Percentiles rank a stretch among this genome's conserved stretches.
phyloP scores from a whole-genome alignment of 2,329 filamentous ascomycete genomes.

The Herpotrichia juniperi region DNA sequence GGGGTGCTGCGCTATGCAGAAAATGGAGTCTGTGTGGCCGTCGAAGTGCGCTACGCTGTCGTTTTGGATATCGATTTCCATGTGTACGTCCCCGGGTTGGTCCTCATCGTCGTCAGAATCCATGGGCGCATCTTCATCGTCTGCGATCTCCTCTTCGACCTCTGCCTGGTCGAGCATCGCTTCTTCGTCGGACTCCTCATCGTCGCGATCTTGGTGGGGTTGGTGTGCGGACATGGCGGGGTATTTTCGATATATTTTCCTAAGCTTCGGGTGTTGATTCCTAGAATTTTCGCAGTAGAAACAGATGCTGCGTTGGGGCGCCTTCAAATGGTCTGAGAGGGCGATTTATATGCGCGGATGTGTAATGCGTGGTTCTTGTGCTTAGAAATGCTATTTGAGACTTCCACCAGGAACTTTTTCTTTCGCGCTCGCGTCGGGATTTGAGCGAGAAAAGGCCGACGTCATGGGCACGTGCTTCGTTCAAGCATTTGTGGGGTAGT shows the following conservation, averaged over 20 bases:
- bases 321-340: background rate
- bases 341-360: constrained; percentile 16
- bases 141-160: constrained; percentile 73
- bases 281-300: background rate
- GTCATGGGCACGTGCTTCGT: constrained; percentile 30
- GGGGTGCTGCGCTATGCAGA: constrained; percentile 93
- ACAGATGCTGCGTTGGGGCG: background rate
- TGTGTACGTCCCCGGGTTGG: constrained; percentile 58
- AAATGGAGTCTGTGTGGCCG: constrained; percentile 86
- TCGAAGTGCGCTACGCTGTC: constrained; percentile 95
- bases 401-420: constrained; percentile 39
- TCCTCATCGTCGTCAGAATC: constrained; percentile 72
- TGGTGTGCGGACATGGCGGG: constrained; percentile 6
- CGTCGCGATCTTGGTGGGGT: constrained; percentile 36
- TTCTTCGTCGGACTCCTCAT: constrained; percentile 63
- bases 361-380: constrained; percentile 25
- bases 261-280: background rate
- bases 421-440: constrained; percentile 28
- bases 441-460: constrained; percentile 27
- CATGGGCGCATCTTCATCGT: constrained; percentile 77
- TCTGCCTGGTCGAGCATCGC: constrained; percentile 80
- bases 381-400: constrained; percentile 41
- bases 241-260: background rate
- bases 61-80: constrained; percentile 84
- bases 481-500: background rate